Conservation (phyloP, 2,329 filamentous ascomycete genomes). For the Pseudocercospora fijiensis region DNA sequence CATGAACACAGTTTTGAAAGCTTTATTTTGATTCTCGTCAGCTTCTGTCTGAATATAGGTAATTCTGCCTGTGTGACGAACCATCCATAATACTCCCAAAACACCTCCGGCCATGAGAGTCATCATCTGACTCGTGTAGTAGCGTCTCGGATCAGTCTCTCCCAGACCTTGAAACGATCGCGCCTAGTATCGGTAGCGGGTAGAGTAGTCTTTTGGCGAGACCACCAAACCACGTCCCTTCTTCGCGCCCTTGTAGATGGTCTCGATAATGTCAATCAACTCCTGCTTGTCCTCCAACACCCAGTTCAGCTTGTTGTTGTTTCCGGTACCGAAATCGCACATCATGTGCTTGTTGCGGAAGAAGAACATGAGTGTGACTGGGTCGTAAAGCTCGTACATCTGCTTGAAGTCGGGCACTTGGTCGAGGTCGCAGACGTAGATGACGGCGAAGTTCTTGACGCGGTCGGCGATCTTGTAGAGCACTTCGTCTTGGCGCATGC, state of each 20-base stretch:
- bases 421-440: slow-evolving; percentile 93
- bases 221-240: slow-evolving; percentile 96
- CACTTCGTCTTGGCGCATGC: slow-evolving; percentile 84
- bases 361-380: slow-evolving; percentile 96
- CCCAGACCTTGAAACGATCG: not conserved
- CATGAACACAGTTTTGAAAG: not conserved
- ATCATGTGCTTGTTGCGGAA: slow-evolving; percentile 99
- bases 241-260: slow-evolving; percentile 96
- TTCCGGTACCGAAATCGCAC: slow-evolving; percentile 95
- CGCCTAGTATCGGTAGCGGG: slow-evolving; percentile 63
- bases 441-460: slow-evolving; percentile 88
- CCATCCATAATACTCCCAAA: not conserved
- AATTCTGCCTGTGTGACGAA: not conserved
- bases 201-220: slow-evolving; percentile 83
- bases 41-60: not conserved
- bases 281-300: slow-evolving; percentile 97
- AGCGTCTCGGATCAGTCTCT: too few relatives aligned
- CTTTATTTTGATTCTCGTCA: not conserved
- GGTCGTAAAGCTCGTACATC: slow-evolving; percentile 83
- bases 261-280: slow-evolving; percentile 97
- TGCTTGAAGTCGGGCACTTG: slow-evolving; percentile 89
- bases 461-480: slow-evolving; percentile 91
- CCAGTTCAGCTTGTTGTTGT: slow-evolving; percentile 99
- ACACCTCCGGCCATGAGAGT: not conserved
- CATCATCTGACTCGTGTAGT: not conserved